These are phyloP conservation scores for Purshia tridentata DNA, from an alignment of 306 rosid species.

Conservation along the genomic window DNA sequence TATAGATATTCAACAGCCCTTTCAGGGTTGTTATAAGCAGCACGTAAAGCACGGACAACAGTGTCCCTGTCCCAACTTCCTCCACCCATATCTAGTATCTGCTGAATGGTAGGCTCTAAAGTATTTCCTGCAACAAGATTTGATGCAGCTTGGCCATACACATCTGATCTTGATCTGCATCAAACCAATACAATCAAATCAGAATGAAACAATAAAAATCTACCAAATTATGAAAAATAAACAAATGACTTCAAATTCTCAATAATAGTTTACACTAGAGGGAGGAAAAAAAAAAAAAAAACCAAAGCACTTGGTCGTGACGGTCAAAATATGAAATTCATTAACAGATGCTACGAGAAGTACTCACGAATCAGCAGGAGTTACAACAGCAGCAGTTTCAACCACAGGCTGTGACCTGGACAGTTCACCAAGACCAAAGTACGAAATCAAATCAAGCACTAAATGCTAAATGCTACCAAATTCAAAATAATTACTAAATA, in stretches of 20 bases:
- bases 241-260: background rate
- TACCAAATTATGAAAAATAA: no score
- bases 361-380: conserved; percentile 50
- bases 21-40: conserved; percentile 96
- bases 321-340: background rate
- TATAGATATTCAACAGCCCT: conserved; percentile 97
- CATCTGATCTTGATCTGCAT: conserved; percentile 63
- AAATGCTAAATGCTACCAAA: background rate
- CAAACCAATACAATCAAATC: conserved; percentile 10
- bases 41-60: conserved; percentile 86
- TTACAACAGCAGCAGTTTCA: conserved; percentile 40
- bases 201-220: background rate
- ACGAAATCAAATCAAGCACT: background rate
- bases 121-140: conserved; percentile 87
- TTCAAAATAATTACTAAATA: background rate
- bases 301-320: background rate
- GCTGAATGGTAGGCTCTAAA: conserved; percentile 78
- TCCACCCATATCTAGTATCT: conserved; percentile 89
- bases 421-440: conserved; percentile 19
- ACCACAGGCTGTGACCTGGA: conserved; percentile 43
- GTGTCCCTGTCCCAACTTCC: conserved; percentile 95
- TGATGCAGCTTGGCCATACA: conserved; percentile 92
- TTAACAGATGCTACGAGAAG: background rate
- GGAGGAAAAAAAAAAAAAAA: background rate
- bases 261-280: background rate